A percentile compares a stretch with the other conserved stretches of the same genome.
These are phyloP conservation scores for Castanea mollissima DNA, from an alignment of 306 rosid genomes.

Conservation along the genomic window DNA sequence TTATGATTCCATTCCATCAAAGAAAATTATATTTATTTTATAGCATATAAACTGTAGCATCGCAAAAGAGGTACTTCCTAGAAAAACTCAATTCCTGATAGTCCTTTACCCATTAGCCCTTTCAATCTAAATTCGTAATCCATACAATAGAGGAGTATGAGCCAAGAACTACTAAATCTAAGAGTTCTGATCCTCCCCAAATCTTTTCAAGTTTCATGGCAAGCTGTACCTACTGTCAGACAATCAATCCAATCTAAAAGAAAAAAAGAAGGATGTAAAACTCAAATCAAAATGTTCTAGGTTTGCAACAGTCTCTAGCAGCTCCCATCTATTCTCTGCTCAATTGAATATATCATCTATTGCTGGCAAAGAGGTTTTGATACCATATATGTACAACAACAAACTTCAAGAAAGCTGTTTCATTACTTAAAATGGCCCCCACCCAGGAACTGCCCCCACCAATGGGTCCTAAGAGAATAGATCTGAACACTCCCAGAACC, in stretches of 20 bases:
- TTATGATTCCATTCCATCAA: background rate
- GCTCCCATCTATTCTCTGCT: background rate
- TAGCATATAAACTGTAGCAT: background rate
- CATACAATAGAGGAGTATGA: background rate
- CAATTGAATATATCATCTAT: background rate
- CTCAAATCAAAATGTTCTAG: background rate
- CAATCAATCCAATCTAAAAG: background rate
- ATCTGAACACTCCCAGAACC: background rate
- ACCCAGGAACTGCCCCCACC: background rate
- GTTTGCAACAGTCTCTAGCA: background rate
- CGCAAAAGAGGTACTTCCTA: background rate
- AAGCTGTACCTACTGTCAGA: background rate
- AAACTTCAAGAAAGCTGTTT: background rate
- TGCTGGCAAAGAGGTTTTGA: background rate
- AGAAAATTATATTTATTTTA: background rate
- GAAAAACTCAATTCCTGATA: background rate
- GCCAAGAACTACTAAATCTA: background rate
- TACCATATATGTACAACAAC: background rate
- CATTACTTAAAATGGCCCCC: background rate
- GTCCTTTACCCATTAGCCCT: background rate
- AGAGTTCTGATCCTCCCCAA: background rate
- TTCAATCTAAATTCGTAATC: background rate
- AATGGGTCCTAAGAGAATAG: background rate
- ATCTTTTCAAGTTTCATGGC: background rate
- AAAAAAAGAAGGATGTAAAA: background rate